These are phyloP conservation scores for Tritrichomonas musculus DNA, from an alignment of 208 protist species.

Conservation along the genomic window DNA sequence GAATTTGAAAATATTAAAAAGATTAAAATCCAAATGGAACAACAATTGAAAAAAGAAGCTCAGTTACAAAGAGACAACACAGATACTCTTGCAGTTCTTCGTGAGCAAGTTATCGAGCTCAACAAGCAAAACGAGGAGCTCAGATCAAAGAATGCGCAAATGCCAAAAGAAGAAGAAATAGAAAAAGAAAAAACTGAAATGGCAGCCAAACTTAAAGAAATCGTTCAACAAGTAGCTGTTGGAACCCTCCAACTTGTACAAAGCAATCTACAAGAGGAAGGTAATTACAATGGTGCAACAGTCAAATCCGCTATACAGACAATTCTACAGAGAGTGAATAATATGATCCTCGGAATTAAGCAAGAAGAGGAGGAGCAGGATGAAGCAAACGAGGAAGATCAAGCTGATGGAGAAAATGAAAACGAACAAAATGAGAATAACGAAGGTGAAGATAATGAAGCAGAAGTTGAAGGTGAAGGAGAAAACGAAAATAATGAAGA, in stretches of 20 bases:
- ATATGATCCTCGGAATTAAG: not conserved
- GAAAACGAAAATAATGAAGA: too few species aligned
- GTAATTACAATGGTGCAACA: not conserved
- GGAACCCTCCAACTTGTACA: not conserved
- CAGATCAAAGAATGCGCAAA: not conserved
- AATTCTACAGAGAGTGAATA: not conserved
- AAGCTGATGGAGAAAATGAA: not conserved
- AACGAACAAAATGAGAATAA: too few species aligned
- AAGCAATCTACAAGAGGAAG: not conserved
- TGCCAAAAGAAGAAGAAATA: not conserved
- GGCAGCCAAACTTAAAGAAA: not conserved
- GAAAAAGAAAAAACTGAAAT: not conserved
- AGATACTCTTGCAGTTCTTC: not conserved
- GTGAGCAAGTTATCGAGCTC: not conserved
- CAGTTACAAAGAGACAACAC: not conserved
- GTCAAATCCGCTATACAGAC: not conserved
- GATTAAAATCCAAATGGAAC: not conserved
- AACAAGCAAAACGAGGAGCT: not conserved
- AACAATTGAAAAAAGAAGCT: not conserved
- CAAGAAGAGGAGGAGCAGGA: not conserved
- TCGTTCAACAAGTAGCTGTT: not conserved
- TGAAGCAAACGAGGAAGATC: not conserved
- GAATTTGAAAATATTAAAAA: not conserved
- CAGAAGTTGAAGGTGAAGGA: too few species aligned
- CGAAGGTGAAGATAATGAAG: too few species aligned